Conservation (phyloP, 176 grass and related monocot species). For the barley (Hordeum vulgare) region MorexV3_pseudomolecules_assembly NC_058520.1:444857474-444857973, state of each 20-base stretch:
- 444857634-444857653: background rate
- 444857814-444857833: no score
- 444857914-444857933: no score
- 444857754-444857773: background rate
- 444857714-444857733: no score
- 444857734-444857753: background rate
- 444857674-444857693: background rate
- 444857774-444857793: no score
- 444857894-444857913: no score
- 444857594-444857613: slow-evolving; percentile 14
- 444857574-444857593: background rate
- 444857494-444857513: no score
- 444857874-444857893: no score
- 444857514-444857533: slow-evolving; percentile 5
- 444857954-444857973: no score
- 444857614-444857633: background rate
- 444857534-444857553: background rate
- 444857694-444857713: background rate
- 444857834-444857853: no score
- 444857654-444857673: slow-evolving; percentile 6
- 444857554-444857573: background rate
- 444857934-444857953: no score
- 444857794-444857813: no score
- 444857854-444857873: no score
- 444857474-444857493: background rate